phyloP scores from a whole-genome alignment of 441 rosid genomes.

The Erodium trifolium region DNA sequence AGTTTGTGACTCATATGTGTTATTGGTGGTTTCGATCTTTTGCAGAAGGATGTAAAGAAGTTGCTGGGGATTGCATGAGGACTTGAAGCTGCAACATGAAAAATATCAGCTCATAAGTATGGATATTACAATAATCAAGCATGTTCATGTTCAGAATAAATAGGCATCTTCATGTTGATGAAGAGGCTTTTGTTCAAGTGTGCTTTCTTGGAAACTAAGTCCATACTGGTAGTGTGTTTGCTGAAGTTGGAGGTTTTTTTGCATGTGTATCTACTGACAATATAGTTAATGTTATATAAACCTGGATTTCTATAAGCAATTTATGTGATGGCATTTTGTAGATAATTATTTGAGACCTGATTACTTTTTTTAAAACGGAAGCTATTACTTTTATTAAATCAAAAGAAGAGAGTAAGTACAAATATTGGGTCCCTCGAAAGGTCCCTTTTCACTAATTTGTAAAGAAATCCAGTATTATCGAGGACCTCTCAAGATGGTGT shows the following conservation, averaged over 20 bases:
- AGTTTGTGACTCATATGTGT: not conserved
- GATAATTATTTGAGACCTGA: too few species aligned
- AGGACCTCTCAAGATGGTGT: too few species aligned
- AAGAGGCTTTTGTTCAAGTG: not conserved
- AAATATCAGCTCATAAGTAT: conserved; percentile 2
- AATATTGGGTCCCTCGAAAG: too few species aligned
- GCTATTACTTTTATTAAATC: too few species aligned
- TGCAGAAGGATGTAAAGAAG: conserved; percentile 48
- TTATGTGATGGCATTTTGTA: too few species aligned
- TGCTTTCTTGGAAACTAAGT: not conserved
- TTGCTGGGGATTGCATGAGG: conserved; percentile 31
- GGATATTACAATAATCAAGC: not conserved
- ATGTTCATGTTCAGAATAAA: too few species aligned
- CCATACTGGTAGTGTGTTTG: not conserved
- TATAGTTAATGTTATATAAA: not conserved
- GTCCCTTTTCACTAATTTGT: too few species aligned
- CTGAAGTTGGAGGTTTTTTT: not conserved
- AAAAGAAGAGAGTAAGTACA: too few species aligned
- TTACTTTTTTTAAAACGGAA: too few species aligned
- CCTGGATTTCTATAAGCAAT: too few species aligned
- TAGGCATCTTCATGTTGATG: not conserved
- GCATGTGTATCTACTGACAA: not conserved
- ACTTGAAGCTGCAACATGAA: not conserved
- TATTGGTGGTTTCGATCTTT: not conserved
- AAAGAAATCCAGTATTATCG: too few species aligned